phyloP scores from a whole-genome alignment of 2,329 filamentous ascomycete species.

The Aspergillus niger region DNA sequence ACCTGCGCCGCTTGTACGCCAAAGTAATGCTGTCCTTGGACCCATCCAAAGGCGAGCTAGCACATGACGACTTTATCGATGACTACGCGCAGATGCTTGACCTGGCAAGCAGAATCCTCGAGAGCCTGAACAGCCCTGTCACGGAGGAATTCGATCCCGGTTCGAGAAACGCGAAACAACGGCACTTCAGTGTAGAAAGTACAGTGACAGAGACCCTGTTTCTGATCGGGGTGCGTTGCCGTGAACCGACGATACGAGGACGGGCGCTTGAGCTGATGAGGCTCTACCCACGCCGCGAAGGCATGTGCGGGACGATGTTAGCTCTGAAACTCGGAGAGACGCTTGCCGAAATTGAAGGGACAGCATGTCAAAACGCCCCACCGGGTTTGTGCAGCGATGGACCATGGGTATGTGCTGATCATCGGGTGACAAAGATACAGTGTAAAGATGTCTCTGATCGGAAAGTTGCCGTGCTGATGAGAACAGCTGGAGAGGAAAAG shows the following conservation, averaged over 20 bases:
- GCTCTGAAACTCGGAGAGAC: background rate
- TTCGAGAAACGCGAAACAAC: background rate
- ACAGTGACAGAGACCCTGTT: background rate
- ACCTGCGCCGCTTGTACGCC: background rate
- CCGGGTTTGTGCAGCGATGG: background rate
- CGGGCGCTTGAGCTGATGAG: background rate
- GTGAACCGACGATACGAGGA: background rate
- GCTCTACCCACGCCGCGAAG: constrained; percentile 1
- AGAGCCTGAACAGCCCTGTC: background rate
- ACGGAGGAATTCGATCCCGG: background rate
- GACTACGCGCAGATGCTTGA: background rate
- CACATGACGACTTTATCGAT: background rate
- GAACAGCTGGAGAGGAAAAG: background rate
- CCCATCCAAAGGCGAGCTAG: background rate
- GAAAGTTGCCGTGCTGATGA: background rate
- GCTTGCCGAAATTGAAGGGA: background rate
- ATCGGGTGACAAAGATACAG: background rate
- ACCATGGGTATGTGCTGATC: constrained; percentile 1
- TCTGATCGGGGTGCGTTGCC: background rate
- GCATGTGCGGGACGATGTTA: background rate
- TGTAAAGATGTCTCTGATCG: background rate
- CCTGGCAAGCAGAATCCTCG: background rate
- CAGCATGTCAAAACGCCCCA: background rate
- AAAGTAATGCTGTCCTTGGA: background rate
- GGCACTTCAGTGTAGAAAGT: background rate